Base-by-base conservation (phyloP, 495 filamentous ascomycete species). In the Podospora conica region DNA sequence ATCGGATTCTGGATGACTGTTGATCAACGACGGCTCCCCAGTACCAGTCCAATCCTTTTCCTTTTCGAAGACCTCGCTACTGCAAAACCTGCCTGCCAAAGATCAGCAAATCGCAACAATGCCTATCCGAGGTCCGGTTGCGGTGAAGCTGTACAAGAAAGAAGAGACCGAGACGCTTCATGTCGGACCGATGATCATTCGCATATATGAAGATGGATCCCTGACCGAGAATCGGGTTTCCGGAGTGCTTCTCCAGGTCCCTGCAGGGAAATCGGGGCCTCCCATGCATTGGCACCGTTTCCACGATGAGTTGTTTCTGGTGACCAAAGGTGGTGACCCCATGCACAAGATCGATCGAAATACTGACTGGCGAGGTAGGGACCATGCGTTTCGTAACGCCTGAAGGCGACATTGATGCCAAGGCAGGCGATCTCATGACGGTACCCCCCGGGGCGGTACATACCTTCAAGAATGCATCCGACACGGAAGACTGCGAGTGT, bases 261-360 rank as follows among this genome's bases (percentile, higher is more conserved):
- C 81, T 1, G 73, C 82, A 0, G 76, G 76, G 1, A 79, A 77
- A 12, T 71, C 78, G 5, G 84, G 82, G 4, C 84, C 83, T 10
- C 75, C 73, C 0, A 71, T 76, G 71, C 74, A 77, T 53, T 76
- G 76, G 74, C 73, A 76, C 61, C 68, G 73, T 1, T 75, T 85
- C 77, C 84, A 86, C 71, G 82, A 85, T 66, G 82, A 85, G 74
- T 77, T 80, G 28, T 86, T 86, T 74, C 73, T 84, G 54, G 74
- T 85, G 24, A 84, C 78, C 7, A 76, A 81, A 56, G 84, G 84
- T 70, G 73, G 20, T 69, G 78, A 20, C 75, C 77, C 31, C 79
- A 78, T 28, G 40, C 9, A 21, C 9, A 22, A 28, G 29, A 55
- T 21, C 8, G 25, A 21, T 1, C 10, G 2, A 7, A 31, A 24